Percentiles rank a stretch among this genome's conserved stretches.
Conservation (phyloP, 495 filamentous ascomycete species). For the Penicillium parvum region DNA sequence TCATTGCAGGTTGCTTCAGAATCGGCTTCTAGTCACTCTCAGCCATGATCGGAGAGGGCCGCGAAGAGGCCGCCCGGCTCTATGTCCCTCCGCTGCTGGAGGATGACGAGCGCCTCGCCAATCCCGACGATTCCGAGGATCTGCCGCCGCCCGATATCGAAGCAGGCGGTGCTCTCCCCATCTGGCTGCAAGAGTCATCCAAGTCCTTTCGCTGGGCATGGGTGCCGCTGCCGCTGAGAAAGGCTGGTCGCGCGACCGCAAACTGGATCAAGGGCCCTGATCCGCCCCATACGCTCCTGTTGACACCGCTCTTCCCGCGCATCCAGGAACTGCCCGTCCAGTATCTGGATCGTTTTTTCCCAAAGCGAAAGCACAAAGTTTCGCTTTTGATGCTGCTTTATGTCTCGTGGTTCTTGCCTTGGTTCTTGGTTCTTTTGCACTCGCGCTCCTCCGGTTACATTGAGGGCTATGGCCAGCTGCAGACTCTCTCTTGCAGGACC, state of each 20-base stretch:
- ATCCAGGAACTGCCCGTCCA: slow-evolving; percentile 65
- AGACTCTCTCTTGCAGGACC: slow-evolving; percentile 62
- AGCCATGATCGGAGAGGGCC: slow-evolving; percentile 36
- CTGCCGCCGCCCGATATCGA: slow-evolving; percentile 36
- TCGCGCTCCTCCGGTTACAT: slow-evolving; percentile 62
- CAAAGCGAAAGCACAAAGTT: slow-evolving; percentile 57
- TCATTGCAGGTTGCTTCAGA: slow-evolving; percentile 6
- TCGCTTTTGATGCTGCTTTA: slow-evolving; percentile 58
- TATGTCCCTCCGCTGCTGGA: slow-evolving; percentile 35
- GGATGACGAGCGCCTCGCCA: slow-evolving; percentile 33
- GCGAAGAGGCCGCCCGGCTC: slow-evolving; percentile 30
- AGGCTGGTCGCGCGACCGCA: slow-evolving; percentile 43
- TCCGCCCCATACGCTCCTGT: slow-evolving; percentile 57
- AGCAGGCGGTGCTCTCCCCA: slow-evolving; percentile 35
- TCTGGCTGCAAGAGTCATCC: slow-evolving; percentile 52
- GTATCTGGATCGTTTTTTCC: slow-evolving; percentile 57
- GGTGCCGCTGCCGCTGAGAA: slow-evolving; percentile 48
- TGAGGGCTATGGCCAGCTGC: slow-evolving; percentile 61
- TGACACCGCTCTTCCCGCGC: slow-evolving; percentile 63
- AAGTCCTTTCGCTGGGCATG: slow-evolving; percentile 51
- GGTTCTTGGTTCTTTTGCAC: slow-evolving; percentile 60
- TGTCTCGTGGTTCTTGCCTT: slow-evolving; percentile 67
- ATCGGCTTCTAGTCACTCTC: not conserved
- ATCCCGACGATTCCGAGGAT: slow-evolving; percentile 41
- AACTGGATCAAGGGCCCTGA: slow-evolving; percentile 71